These are phyloP conservation scores for Guyanaporus albipodus DNA, from an alignment of 768 basidiomycete genomes.

Conservation along the genomic window DNA sequence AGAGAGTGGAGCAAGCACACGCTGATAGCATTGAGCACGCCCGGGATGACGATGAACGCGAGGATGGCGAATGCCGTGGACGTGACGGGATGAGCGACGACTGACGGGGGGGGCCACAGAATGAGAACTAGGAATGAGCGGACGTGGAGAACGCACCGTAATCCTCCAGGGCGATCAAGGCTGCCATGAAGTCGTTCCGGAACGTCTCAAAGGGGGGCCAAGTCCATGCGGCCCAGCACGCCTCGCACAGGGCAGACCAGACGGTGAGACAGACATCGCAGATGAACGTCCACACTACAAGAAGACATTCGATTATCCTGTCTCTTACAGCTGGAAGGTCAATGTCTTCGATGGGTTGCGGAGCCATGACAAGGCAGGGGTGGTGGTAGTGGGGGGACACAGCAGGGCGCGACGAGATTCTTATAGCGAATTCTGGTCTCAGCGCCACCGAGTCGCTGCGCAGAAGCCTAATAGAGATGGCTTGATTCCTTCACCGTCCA, in stretches of 20 bases:
- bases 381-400: neutral
- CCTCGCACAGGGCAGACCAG: conserved; percentile 7
- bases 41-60: conserved; percentile 8
- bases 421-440: too few species aligned
- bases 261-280: conserved; percentile 1
- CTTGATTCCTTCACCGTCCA: too few species aligned
- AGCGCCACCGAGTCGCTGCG: too few species aligned
- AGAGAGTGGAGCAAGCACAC: neutral
- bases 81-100: conserved; percentile 11
- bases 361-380: conserved; percentile 9
- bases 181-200: conserved; percentile 10
- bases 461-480: too few species aligned
- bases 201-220: conserved; percentile 24
- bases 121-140: neutral
- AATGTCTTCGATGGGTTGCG: conserved; percentile 14
- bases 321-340: conserved; percentile 15
- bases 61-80: conserved; percentile 8
- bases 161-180: conserved; percentile 6
- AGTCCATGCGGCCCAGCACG: conserved; percentile 13
- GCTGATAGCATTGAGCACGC: neutral
- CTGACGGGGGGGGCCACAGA: neutral
- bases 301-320: conserved; percentile 15
- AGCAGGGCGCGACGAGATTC: neutral
- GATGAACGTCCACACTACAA: conserved; percentile 6
- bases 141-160: conserved; percentile 9